Evolutionary conservation across 2,329 filamentous ascomycete genomes (phyloP).

Genomic region (Talaromyces marneffei): DNA sequence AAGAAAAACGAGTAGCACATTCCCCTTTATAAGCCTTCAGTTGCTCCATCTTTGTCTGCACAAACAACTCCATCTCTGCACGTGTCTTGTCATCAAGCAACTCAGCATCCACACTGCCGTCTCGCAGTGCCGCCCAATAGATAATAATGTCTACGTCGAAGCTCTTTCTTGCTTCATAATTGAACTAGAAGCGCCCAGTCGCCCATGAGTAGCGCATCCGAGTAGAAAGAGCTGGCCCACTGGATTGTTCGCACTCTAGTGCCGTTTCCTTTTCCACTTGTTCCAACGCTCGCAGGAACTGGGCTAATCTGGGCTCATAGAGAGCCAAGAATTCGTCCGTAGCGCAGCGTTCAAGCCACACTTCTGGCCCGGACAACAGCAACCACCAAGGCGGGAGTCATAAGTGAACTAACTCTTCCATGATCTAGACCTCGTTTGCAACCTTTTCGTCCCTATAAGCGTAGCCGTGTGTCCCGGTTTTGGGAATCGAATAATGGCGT

Average conservation of each 20-base stretch:
- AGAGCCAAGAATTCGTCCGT: constrained; percentile 21
- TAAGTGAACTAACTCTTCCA: constrained; percentile 31
- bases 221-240: constrained; percentile 18
- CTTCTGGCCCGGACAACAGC: constrained; percentile 25
- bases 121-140: constrained; percentile 28
- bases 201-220: constrained; percentile 35
- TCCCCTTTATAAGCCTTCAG: constrained; percentile 26
- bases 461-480: constrained; percentile 19
- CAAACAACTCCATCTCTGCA: constrained; percentile 23
- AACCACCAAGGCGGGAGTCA: constrained; percentile 40
- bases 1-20: constrained; percentile 20
- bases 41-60: constrained; percentile 27
- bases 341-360: constrained; percentile 20
- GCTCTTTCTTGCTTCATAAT: constrained; percentile 33
- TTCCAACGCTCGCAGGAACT: constrained; percentile 35
- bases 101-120: constrained; percentile 20
- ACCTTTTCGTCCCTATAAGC: constrained; percentile 19
- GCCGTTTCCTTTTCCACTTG: constrained; percentile 19
- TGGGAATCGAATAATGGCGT: constrained; percentile 21
- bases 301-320: constrained; percentile 32
- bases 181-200: constrained; percentile 33
- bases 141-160: constrained; percentile 33
- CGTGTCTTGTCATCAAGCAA: constrained; percentile 21
- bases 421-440: constrained; percentile 18
- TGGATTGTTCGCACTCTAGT: neutral